A percentile compares a stretch with the other conserved stretches of the same genome.
phyloP scores from a whole-genome alignment of 805 yeast genomes.

The Cyberlindnera misumaiensis region DNA sequence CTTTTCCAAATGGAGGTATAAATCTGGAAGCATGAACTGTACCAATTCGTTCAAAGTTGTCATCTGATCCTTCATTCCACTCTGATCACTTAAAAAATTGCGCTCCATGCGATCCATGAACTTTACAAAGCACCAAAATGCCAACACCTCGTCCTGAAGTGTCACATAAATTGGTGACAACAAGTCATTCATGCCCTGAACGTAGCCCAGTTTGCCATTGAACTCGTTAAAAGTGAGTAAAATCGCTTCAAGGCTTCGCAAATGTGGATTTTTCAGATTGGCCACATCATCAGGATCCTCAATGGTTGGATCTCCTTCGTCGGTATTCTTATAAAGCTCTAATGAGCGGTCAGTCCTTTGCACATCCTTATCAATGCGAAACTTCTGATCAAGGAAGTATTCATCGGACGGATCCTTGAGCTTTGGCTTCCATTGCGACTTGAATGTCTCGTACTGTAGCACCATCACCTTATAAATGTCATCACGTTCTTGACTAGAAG shows the following conservation, averaged over 20 bases:
- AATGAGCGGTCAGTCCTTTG: conserved; percentile 83
- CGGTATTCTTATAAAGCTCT: conserved; percentile 45
- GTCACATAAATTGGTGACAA: conserved; percentile 75
- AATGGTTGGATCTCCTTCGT: conserved; percentile 25
- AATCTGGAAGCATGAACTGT: conserved; percentile 83
- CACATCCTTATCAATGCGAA: conserved; percentile 88
- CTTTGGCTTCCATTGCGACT: conserved; percentile 60
- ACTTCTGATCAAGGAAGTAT: conserved; percentile 85
- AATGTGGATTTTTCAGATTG: conserved; percentile 68
- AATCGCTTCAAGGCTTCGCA: conserved; percentile 66
- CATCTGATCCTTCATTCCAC: conserved; percentile 91
- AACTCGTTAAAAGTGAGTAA: conserved; percentile 80
- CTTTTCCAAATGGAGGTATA: conserved; percentile 75
- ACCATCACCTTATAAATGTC: conserved; percentile 49
- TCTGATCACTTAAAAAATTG: conserved; percentile 84
- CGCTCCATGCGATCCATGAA: conserved; percentile 96
- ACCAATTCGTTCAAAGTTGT: conserved; percentile 72
- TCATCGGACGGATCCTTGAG: conserved; percentile 46
- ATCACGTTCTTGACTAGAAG: conserved; percentile 61
- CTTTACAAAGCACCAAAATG: conserved; percentile 84
- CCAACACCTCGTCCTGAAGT: conserved; percentile 60
- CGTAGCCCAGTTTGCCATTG: conserved; percentile 83
- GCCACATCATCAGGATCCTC: conserved; percentile 39
- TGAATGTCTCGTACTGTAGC: conserved; percentile 55
- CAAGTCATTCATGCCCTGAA: conserved; percentile 96